Conservation (phyloP, 176 grass and related monocot genomes). For the Saccharum officinarum region DNA sequence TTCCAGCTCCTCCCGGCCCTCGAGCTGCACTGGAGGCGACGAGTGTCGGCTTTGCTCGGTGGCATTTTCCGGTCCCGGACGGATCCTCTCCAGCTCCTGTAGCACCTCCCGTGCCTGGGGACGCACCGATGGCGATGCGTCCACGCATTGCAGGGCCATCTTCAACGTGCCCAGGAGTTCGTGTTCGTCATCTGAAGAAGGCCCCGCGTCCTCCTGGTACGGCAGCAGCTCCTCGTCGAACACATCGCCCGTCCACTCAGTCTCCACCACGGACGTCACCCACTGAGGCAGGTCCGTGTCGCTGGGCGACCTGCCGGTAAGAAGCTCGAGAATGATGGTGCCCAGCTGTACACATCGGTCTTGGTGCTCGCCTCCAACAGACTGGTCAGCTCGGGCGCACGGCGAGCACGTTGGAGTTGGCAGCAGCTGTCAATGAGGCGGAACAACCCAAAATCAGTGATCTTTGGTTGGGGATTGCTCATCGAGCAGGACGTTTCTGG, state of each 20-base stretch:
- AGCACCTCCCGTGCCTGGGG: constrained; percentile 1
- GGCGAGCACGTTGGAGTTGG: constrained; percentile 19
- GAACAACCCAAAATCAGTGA: constrained; percentile 42
- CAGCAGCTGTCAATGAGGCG: constrained; percentile 30
- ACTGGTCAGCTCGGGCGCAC: constrained; percentile 13
- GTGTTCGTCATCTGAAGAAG: not conserved
- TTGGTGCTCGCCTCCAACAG: constrained; percentile 9
- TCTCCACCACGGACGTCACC: no score
- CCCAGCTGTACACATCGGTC: constrained; percentile 28
- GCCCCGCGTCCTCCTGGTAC: not conserved
- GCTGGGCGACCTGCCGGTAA: constrained; percentile 31
- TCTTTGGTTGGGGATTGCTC: constrained; percentile 35
- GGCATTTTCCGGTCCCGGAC: no score
- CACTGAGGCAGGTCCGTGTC: not conserved
- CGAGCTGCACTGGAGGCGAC: no score
- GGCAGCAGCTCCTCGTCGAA: constrained; percentile 19
- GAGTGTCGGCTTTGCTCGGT: no score
- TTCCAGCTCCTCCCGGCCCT: no score
- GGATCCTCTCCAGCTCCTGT: not conserved
- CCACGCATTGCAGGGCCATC: constrained; percentile 41
- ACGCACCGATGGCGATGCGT: constrained; percentile 10
- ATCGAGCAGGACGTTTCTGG: constrained; percentile 52
- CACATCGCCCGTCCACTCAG: not conserved
- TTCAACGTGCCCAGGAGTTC: constrained; percentile 38
- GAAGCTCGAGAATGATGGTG: constrained; percentile 41